These are phyloP conservation scores for Delphinella strobiligena DNA, from an alignment of 2,329 filamentous ascomycete species.

Conservation along the genomic window DNA sequence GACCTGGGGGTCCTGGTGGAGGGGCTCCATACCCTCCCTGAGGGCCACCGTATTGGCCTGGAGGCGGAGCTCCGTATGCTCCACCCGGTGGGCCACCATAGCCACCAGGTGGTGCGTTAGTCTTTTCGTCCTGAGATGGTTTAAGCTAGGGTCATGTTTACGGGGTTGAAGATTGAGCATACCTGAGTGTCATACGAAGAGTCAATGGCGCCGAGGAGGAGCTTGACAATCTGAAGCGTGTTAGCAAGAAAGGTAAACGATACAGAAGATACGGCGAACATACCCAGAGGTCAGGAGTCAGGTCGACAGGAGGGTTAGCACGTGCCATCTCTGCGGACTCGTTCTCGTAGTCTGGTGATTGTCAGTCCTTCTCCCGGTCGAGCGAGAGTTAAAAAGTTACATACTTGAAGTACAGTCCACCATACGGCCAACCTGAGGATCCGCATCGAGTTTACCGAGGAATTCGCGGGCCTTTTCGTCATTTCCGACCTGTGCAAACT, in stretches of 20 bases:
- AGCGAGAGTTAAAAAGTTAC: constrained; percentile 18
- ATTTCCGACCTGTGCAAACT: constrained; percentile 59
- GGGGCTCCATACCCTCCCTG: constrained; percentile 13
- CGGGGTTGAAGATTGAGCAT: too few relatives aligned
- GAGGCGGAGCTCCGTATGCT: constrained; percentile 18
- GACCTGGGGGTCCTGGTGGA: constrained; percentile 10
- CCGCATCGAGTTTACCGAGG: constrained; percentile 50
- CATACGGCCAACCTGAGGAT: constrained; percentile 47
- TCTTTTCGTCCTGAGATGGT: constrained; percentile 45
- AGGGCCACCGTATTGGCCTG: constrained; percentile 18
- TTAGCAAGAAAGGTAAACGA: background rate
- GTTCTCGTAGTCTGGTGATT: constrained; percentile 47
- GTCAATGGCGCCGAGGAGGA: constrained; percentile 56
- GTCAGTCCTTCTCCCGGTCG: constrained; percentile 8
- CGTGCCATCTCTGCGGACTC: constrained; percentile 55
- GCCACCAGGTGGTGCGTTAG: constrained; percentile 14
- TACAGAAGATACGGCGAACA: background rate
- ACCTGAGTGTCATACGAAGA: constrained; percentile 44
- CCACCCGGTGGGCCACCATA: constrained; percentile 15
- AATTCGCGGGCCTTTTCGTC: constrained; percentile 53
- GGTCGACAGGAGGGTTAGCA: constrained; percentile 47
- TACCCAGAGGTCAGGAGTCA: constrained; percentile 54
- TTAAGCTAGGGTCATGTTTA: too few relatives aligned
- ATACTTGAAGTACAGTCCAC: constrained; percentile 59
- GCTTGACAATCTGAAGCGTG: constrained; percentile 41